A percentile compares a stretch with the other conserved stretches of the same genome.
Conservation (phyloP, 768 basidiomycete genomes). For the Suillus variegatus region DNA sequence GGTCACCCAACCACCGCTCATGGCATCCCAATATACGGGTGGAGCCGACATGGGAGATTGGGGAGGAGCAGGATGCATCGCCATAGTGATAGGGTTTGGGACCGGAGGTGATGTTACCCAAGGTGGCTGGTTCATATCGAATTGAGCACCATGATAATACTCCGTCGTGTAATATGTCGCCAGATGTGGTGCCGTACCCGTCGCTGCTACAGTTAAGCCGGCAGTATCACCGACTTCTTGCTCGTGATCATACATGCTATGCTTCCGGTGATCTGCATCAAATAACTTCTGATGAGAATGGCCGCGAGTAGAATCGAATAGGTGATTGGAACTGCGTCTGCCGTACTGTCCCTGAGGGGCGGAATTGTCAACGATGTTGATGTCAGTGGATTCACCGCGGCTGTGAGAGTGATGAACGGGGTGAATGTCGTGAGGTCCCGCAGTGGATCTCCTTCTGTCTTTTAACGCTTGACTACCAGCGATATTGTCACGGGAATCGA, state of each 20-base stretch:
- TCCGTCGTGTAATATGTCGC: constrained; percentile 4
- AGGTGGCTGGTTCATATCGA: constrained; percentile 16
- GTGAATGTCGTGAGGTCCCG: constrained; percentile 11
- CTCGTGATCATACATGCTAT: constrained; percentile 21
- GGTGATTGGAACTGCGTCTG: constrained; percentile 37
- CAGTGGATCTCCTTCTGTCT: background rate
- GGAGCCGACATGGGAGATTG: constrained; percentile 26
- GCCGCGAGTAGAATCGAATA: constrained; percentile 39
- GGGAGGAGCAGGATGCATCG: constrained; percentile 26
- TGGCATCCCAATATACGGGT: constrained; percentile 31
- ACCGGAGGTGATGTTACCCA: constrained; percentile 26
- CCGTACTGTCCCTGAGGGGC: constrained; percentile 25
- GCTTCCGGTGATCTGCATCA: constrained; percentile 23
- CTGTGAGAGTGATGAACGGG: constrained; percentile 18
- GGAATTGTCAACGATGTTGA: constrained; percentile 2
- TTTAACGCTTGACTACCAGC: background rate
- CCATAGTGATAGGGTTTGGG: constrained; percentile 21
- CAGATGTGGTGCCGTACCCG: background rate
- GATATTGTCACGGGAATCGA: constrained; percentile 3
- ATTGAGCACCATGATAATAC: constrained; percentile 18
- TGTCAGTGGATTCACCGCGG: constrained; percentile 9
- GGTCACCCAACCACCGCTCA: constrained; percentile 30
- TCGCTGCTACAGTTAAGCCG: background rate
- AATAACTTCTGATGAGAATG: constrained; percentile 25
- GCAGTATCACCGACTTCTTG: constrained; percentile 17